These are phyloP conservation scores for Fomitopsis palustris DNA, from an alignment of 1,284 basidiomycete genomes.

Conservation along the genomic window DNA sequence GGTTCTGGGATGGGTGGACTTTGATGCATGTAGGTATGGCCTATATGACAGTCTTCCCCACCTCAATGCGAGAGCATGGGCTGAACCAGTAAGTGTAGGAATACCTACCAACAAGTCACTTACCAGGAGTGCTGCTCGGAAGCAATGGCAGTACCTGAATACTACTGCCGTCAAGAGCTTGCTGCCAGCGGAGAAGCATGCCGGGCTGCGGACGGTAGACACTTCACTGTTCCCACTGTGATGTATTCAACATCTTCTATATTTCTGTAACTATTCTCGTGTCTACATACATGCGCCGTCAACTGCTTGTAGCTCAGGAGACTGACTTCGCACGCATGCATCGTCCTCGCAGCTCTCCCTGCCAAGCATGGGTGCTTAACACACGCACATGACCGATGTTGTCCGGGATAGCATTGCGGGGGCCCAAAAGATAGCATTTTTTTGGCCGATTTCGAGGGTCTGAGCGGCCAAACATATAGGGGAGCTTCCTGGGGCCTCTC, in stretches of 20 bases:
- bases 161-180: not conserved
- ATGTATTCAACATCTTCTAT: not conserved
- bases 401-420: not conserved
- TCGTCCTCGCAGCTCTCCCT: no score
- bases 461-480: not conserved
- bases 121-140: not conserved
- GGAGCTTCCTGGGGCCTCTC: no score
- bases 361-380: not conserved
- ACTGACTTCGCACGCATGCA: no score
- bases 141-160: not conserved
- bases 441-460: not conserved
- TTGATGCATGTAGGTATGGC: not conserved
- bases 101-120: not conserved
- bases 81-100: not conserved
- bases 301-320: not conserved
- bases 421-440: not conserved
- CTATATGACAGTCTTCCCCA: not conserved
- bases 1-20: not conserved
- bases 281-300: not conserved
- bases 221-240: not conserved
- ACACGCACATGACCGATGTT: not conserved
- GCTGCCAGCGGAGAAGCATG: not conserved
- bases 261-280: not conserved
- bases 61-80: not conserved
- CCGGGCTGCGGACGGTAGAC: no score